phyloP scores from a whole-genome alignment of 2,329 filamentous ascomycete genomes.

The Hypoxylon sp. region DNA sequence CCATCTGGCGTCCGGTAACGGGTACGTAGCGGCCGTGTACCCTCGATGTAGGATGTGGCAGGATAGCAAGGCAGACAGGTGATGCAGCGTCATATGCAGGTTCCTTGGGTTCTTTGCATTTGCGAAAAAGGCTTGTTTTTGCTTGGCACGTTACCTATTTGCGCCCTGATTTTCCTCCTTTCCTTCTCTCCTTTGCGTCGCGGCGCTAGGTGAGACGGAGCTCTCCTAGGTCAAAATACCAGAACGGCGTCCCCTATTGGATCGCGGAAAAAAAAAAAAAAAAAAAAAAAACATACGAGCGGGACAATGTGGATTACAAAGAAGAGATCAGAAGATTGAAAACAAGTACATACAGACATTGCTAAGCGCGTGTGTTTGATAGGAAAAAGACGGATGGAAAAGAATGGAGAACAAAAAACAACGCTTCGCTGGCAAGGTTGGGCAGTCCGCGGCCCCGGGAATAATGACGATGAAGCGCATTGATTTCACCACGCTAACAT shows the following conservation, averaged over 20 bases:
- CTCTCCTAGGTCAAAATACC: too few relatives aligned
- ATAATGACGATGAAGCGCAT: slow-evolving; percentile 11
- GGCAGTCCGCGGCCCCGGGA: slow-evolving; percentile 24
- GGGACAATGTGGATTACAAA: too few relatives aligned
- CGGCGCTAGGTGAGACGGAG: too few relatives aligned
- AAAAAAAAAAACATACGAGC: too few relatives aligned
- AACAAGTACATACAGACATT: too few relatives aligned
- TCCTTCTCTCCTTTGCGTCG: too few relatives aligned
- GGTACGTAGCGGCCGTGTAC: too few relatives aligned
- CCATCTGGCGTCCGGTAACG: too few relatives aligned
- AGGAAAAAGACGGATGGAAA: slow-evolving; percentile 11
- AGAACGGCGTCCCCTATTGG: too few relatives aligned
- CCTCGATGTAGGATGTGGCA: background rate
- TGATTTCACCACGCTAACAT: background rate
- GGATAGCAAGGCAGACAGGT: slow-evolving; percentile 3
- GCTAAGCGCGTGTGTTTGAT: too few relatives aligned
- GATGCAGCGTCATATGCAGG: slow-evolving; percentile 32
- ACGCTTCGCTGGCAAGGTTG: background rate
- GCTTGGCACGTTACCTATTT: slow-evolving; percentile 29
- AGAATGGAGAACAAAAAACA: slow-evolving; percentile 1
- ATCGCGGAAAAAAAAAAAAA: too few relatives aligned
- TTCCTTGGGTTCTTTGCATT: slow-evolving; percentile 23
- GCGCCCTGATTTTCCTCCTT: background rate
- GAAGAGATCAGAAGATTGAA: too few relatives aligned
- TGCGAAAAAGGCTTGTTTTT: slow-evolving; percentile 35